Conservation (phyloP, 75 land plant species). For the Pinus tabuliformis region DNA sequence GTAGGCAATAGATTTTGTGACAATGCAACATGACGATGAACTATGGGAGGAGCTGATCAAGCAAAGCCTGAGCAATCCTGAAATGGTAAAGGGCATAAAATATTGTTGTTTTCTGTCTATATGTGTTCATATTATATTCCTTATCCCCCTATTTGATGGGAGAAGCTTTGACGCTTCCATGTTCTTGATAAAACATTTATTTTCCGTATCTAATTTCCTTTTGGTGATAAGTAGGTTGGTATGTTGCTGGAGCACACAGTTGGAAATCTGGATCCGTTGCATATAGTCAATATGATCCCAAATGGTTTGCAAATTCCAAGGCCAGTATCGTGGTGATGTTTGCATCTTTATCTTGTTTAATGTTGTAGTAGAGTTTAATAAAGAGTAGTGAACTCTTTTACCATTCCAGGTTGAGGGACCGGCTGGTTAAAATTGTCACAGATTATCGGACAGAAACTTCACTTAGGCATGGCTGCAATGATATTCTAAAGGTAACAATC, state of each 20-base stretch:
- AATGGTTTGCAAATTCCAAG: constrained; percentile 84
- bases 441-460: constrained; percentile 98
- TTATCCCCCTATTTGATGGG: neutral
- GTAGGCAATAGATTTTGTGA: constrained; percentile 96
- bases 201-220: neutral
- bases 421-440: constrained; percentile 92
- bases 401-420: constrained; percentile 76
- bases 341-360: neutral
- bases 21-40: constrained; percentile 90
- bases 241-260: constrained; percentile 93
- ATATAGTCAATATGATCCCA: constrained; percentile 85
- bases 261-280: constrained; percentile 96
- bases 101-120: neutral
- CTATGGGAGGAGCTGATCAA: constrained; percentile 95
- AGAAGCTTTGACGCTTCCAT: neutral
- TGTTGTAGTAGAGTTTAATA: neutral
- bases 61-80: constrained; percentile 86
- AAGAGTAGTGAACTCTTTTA: neutral
- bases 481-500: constrained; percentile 84
- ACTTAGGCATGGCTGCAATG: constrained; percentile 96
- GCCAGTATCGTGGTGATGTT: constrained; percentile 29
- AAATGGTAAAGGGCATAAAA: constrained; percentile 60
- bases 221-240: constrained; percentile 62
- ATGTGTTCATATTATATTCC: neutral
- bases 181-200: neutral